phyloP scores from a whole-genome alignment of 306 rosid species.

The Trichosanthes truncata region DNA sequence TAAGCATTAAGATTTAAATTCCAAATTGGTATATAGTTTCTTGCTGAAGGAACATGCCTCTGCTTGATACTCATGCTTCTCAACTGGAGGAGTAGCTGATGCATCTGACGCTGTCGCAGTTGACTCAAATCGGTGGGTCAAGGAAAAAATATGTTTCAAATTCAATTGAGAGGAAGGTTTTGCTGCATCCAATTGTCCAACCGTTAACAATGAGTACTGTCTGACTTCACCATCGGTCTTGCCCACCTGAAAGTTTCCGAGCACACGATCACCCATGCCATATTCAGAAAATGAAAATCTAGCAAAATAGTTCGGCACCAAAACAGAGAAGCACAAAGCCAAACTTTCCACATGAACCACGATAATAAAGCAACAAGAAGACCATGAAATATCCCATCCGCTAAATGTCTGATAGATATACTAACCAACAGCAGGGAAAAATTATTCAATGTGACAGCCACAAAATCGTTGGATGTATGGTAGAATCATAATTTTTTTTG shows the following conservation, averaged over 20 bases:
- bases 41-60: conserved; percentile 43
- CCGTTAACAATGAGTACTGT: conserved; percentile 42
- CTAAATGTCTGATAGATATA: too few species aligned
- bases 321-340: conserved; percentile 1
- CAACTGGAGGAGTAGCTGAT: conserved; percentile 40
- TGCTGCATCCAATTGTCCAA: conserved; percentile 21
- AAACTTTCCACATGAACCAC: not conserved
- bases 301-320: not conserved
- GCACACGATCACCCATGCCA: not conserved
- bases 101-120: conserved; percentile 69
- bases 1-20: not conserved
- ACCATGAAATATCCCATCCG: not conserved
- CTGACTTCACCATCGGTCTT: conserved; percentile 32
- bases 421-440: not conserved
- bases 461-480: too few species aligned
- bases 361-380: not conserved
- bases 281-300: not conserved
- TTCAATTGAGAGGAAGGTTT: conserved; percentile 19
- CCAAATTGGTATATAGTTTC: not conserved
- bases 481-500: too few species aligned
- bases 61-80: conserved; percentile 85
- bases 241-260: conserved; percentile 35
- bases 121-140: conserved; percentile 59
- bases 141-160: conserved; percentile 22
- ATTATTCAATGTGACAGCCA: too few species aligned